A percentile compares a stretch with the other conserved stretches of the same genome.
Evolutionary conservation across 805 yeast species (phyloP).

Genomic region (Saturnispora gosingensis): DNA sequence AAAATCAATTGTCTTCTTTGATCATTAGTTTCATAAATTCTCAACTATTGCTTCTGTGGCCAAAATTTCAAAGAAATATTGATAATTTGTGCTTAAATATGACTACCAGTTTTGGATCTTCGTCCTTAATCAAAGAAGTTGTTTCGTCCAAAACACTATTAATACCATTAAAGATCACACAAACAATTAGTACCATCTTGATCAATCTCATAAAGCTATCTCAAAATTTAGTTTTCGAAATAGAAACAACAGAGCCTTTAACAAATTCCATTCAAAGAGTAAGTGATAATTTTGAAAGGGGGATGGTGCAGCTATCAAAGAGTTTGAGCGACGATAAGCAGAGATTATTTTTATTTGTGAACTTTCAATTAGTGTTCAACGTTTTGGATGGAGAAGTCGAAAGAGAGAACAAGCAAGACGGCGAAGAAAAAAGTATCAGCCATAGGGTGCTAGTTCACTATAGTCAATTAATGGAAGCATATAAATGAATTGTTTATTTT

Average conservation of each 20-base stretch:
- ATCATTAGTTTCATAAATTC: conserved; percentile 57
- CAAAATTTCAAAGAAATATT: conserved; percentile 65
- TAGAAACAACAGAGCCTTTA: conserved; percentile 55
- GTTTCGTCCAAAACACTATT: conserved; percentile 19
- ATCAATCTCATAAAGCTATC: conserved; percentile 59
- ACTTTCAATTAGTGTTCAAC: conserved; percentile 54
- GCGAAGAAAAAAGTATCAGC: not conserved
- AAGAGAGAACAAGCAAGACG: not conserved
- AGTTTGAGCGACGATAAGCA: conserved; percentile 34
- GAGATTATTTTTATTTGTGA: conserved; percentile 68
- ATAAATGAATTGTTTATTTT: not conserved
- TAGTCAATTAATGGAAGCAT: conserved; percentile 1
- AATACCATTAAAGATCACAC: conserved; percentile 59
- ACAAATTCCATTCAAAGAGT: conserved; percentile 59
- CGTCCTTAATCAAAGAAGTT: conserved; percentile 21
- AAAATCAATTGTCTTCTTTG: conserved; percentile 57
- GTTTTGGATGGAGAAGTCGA: conserved; percentile 29
- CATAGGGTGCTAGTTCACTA: conserved; percentile 1
- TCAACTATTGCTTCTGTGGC: conserved; percentile 71
- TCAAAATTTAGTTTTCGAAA: conserved; percentile 23
- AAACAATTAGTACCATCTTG: conserved; percentile 66
- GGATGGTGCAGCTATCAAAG: conserved; percentile 59
- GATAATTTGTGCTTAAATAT: conserved; percentile 71
- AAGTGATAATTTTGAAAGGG: conserved; percentile 71
- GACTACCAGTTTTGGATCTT: conserved; percentile 41